Conservation (phyloP, 2,329 filamentous ascomycete genomes). For the Nannizziopsis barbatae region DNA sequence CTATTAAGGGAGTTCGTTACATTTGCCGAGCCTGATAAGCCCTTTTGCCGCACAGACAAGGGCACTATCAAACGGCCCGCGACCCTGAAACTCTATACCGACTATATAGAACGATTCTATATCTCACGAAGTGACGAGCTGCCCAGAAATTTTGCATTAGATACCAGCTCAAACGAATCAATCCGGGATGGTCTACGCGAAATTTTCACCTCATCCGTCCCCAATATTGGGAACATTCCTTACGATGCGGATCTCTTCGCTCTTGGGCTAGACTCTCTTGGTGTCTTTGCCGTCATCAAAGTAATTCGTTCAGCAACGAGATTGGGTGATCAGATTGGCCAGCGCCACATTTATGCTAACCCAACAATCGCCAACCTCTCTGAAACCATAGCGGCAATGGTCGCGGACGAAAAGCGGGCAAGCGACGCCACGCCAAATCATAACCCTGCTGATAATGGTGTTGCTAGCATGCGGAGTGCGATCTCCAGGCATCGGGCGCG, state of each 20-base stretch:
- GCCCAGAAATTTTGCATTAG: background rate
- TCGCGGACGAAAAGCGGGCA: background rate
- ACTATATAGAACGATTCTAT: constrained; percentile 13
- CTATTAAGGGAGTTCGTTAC: background rate
- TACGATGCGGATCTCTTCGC: constrained; percentile 14
- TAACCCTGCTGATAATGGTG: too few species aligned
- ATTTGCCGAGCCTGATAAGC: constrained; percentile 2
- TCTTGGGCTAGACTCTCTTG: constrained; percentile 20
- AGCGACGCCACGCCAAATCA: too few species aligned
- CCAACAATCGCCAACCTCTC: constrained; percentile 1
- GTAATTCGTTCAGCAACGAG: background rate
- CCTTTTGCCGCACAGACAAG: constrained; percentile 14
- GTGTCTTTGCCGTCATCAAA: constrained; percentile 2
- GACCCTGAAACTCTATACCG: constrained; percentile 15
- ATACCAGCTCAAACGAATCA: background rate
- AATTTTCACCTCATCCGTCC: background rate
- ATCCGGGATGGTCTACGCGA: background rate
- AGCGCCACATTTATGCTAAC: constrained; percentile 1
- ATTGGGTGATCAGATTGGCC: constrained; percentile 2
- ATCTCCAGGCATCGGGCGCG: background rate
- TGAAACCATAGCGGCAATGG: background rate
- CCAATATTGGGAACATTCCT: background rate
- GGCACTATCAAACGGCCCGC: constrained; percentile 16
- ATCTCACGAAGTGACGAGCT: constrained; percentile 1
- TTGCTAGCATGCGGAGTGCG: too few species aligned